A percentile compares a stretch with the other conserved stretches of the same genome.
Conservation (phyloP, 176 grass and related monocot genomes). For the Hyparrhenia diplandra region DNA sequence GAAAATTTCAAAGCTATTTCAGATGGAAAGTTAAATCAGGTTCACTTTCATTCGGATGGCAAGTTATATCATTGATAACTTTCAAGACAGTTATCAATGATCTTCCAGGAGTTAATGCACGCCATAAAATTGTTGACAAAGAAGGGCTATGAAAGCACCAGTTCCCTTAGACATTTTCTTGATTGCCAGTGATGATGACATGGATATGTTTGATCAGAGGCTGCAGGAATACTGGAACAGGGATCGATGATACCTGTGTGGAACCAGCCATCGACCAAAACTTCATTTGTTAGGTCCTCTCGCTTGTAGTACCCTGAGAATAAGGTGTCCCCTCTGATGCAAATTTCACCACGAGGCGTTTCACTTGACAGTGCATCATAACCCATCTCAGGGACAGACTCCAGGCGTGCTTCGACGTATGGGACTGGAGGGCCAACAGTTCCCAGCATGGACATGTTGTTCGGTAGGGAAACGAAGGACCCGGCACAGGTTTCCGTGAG, state of each 20-base stretch:
- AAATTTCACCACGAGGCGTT: slow-evolving; percentile 81
- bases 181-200: not conserved
- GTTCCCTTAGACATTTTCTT: slow-evolving; percentile 8
- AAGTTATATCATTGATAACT: too few species aligned
- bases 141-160: not conserved
- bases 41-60: too few species aligned
- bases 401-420: slow-evolving; percentile 69
- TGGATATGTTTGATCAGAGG: not conserved
- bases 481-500: slow-evolving; percentile 89
- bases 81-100: not conserved
- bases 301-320: slow-evolving; percentile 96
- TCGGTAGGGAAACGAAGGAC: slow-evolving; percentile 71
- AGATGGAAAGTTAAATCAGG: not conserved
- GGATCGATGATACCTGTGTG: slow-evolving; percentile 65
- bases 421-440: slow-evolving; percentile 92
- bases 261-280: slow-evolving; percentile 83
- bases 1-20: not conserved
- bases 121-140: slow-evolving; percentile 6
- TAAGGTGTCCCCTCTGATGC: slow-evolving; percentile 71
- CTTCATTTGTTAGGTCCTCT: slow-evolving; percentile 91
- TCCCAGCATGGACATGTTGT: slow-evolving; percentile 89
- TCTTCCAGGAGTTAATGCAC: not conserved
- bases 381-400: slow-evolving; percentile 90
- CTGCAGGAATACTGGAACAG: not conserved
- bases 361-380: slow-evolving; percentile 69